Base-by-base conservation (phyloP, 2,329 filamentous ascomycete species). In the Dryadomyces quercus-mongolicae region DNA sequence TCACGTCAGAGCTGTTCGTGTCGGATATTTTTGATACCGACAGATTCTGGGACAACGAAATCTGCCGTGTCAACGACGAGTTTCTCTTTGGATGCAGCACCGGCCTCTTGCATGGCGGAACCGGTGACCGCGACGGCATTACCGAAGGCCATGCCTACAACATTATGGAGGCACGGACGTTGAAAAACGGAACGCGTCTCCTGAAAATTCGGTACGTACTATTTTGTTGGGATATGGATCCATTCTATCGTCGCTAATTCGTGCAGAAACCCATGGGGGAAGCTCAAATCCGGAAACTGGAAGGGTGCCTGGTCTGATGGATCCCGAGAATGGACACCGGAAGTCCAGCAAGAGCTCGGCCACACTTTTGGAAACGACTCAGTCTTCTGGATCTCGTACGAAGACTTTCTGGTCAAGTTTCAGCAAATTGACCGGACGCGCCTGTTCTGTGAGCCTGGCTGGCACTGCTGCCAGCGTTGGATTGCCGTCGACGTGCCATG, bases 241-340 rank as follows among this genome's bases (percentile, higher is more conserved):
- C 8, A 8, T 31, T 8, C 18, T 45, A 8, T 21, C 18, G 36
- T 9, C 20, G 38, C 46, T 49, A 18, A 74, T 7, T 25, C 34
- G 25, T 43, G 21, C 34, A 56, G 65, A 59, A 93, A 93, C 61
- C 88, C 88, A 0, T 93, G 87, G 88, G 88, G 88, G 1, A 81
- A 82, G 58, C 79, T 78, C 22, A 87, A 91, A 68, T 81, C 82
- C 59, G 81, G 79, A 36, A 88, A 90, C 67, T 93, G 88, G 87
- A 85, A 80, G 34, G 88, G 88, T 1, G 74, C 86, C 1, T 93
- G 88, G 87, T 75, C 74, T 3, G 88, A 93, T 63, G 88, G 88
- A 0, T 88, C 85, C 7, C 86, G 88, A 62, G 84, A 92, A 66
- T 94, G 88, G 88, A 92, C 86, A 1, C 74, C 86, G 0, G 83